Percentiles rank a stretch among this genome's conserved stretches.
These are phyloP conservation scores for Lipomyces oligophaga DNA, from an alignment of 805 yeast genomes.

Conservation along the genomic window DNA sequence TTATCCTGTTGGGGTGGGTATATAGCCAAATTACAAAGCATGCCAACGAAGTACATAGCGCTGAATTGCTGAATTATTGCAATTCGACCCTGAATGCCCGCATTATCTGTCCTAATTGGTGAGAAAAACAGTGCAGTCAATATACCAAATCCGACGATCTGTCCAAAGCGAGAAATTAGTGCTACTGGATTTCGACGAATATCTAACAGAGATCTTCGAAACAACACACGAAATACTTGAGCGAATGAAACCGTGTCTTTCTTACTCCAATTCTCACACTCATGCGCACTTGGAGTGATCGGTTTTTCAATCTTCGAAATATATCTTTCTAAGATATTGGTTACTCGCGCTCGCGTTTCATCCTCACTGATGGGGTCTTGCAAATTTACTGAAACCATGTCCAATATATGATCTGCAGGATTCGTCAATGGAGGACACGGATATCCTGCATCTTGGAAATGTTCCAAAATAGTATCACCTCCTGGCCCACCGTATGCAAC, in stretches of 20 bases:
- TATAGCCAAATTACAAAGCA: slow-evolving; percentile 70
- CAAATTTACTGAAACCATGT: slow-evolving; percentile 57
- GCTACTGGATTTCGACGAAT: slow-evolving; percentile 54
- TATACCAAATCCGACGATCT: slow-evolving; percentile 59
- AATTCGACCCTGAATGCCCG: slow-evolving; percentile 60
- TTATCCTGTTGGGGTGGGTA: slow-evolving; percentile 71
- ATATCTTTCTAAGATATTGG: not conserved
- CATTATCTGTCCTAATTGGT: slow-evolving; percentile 46
- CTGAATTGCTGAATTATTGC: slow-evolving; percentile 74
- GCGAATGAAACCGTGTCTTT: slow-evolving; percentile 38
- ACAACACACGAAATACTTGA: slow-evolving; percentile 38
- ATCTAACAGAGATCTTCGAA: slow-evolving; percentile 43
- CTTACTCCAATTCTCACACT: slow-evolving; percentile 3
- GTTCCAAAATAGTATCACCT: slow-evolving; percentile 52
- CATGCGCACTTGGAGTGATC: too few relatives aligned
- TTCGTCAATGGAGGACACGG: slow-evolving; percentile 59
- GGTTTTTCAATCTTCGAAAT: not conserved
- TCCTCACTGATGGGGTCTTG: slow-evolving; percentile 45
- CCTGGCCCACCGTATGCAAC: slow-evolving; percentile 48
- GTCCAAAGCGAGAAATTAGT: slow-evolving; percentile 59
- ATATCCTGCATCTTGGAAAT: slow-evolving; percentile 51
- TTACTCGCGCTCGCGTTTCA: slow-evolving; percentile 43
- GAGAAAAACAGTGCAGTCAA: slow-evolving; percentile 66
- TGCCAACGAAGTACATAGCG: slow-evolving; percentile 72
- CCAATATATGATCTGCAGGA: slow-evolving; percentile 72